phyloP scores from a whole-genome alignment of 2,329 filamentous ascomycete species.

The Aureobasidium namibiae region DNA sequence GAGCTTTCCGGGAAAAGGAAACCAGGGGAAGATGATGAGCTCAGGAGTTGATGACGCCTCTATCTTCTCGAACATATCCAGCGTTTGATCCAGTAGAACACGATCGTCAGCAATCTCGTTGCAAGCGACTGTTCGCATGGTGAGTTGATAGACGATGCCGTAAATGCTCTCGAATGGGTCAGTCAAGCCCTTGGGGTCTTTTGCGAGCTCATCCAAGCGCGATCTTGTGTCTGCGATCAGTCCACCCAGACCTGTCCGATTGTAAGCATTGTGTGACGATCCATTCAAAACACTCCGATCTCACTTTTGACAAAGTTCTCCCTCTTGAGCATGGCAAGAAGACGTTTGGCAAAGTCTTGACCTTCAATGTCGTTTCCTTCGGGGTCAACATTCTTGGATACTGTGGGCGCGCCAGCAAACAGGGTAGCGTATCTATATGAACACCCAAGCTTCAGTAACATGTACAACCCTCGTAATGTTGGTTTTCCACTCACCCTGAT shows the following conservation, averaged over 20 bases:
- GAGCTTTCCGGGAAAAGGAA: conserved; percentile 39
- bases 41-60: conserved; percentile 37
- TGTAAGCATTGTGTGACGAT: neutral
- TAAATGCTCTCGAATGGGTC: conserved; percentile 50
- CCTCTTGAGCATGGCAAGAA: conserved; percentile 31
- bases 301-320: conserved; percentile 30
- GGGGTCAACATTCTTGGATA: neutral
- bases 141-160: conserved; percentile 47
- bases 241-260: conserved; percentile 26
- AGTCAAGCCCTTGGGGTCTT: conserved; percentile 30
- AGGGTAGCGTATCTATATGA: conserved; percentile 8
- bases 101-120: conserved; percentile 46
- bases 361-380: neutral
- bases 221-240: conserved; percentile 37
- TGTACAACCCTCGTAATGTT: neutral
- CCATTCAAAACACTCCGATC: neutral
- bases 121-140: conserved; percentile 47
- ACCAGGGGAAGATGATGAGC: conserved; percentile 45
- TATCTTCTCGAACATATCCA: conserved; percentile 40
- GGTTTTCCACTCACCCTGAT: conserved; percentile 30
- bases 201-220: conserved; percentile 31
- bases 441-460: conserved; percentile 20
- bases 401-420: conserved; percentile 5
- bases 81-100: conserved; percentile 32
- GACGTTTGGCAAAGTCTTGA: conserved; percentile 22